Percentiles rank a stretch among this genome's conserved stretches.
Evolutionary conservation across 225 moss, liverwort and hornwort genomes (phyloP).

Genomic region (Bryum argenteum): DNA sequence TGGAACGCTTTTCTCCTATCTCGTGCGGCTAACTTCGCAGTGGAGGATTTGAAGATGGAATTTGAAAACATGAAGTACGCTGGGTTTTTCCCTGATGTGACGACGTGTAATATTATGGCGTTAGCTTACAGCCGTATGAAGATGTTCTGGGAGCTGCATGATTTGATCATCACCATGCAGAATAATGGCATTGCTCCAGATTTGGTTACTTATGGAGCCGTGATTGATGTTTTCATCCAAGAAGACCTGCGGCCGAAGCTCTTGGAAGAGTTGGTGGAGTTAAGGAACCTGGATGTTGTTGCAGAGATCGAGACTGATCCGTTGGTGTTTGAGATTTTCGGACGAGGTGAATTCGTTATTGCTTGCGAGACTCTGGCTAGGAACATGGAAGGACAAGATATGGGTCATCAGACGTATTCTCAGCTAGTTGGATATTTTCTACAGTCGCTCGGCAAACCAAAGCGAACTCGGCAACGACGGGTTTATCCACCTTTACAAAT

Average conservation of each 20-base stretch:
- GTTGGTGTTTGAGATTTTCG: constrained; percentile 81
- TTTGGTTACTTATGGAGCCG: constrained; percentile 85
- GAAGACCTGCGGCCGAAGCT: constrained; percentile 64
- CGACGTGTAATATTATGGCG: constrained; percentile 83
- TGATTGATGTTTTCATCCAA: constrained; percentile 78
- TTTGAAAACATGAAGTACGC: constrained; percentile 74
- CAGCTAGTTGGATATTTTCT: constrained; percentile 82
- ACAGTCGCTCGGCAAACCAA: constrained; percentile 52
- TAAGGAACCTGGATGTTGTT: constrained; percentile 59
- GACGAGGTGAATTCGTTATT: constrained; percentile 66
- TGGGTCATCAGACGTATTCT: constrained; percentile 62
- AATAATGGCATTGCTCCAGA: constrained; percentile 78
- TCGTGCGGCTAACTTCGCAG: constrained; percentile 85
- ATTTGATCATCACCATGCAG: constrained; percentile 80
- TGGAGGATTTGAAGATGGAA: constrained; percentile 79
- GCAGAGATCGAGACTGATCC: constrained; percentile 72
- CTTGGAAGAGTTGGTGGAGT: constrained; percentile 73
- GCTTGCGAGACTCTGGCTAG: constrained; percentile 64
- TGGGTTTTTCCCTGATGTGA: constrained; percentile 75
- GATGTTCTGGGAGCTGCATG: constrained; percentile 86
- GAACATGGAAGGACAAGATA: constrained; percentile 50
- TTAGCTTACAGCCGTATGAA: constrained; percentile 83
- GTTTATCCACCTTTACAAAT: constrained; percentile 9
- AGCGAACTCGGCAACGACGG: constrained; percentile 21
- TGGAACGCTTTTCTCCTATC: constrained; percentile 88